Conservation (phyloP, 176 grass and related monocot species). For the Puya raimondii region DNA sequence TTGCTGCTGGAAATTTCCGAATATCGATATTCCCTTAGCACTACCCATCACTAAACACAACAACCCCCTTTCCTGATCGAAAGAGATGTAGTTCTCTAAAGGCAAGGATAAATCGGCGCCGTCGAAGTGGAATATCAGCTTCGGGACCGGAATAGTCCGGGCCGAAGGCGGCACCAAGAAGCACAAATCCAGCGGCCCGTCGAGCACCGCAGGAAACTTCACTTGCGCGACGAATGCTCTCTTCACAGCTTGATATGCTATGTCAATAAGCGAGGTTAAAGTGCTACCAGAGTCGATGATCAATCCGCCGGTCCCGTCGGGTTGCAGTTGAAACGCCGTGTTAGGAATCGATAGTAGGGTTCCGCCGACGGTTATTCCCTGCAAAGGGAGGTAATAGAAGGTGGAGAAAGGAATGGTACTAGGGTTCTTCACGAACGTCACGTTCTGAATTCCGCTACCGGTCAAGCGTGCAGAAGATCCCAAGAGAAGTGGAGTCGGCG, state of each 20-base stretch:
- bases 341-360: constrained; percentile 19
- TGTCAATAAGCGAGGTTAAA: constrained; percentile 30
- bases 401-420: not conserved
- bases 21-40: constrained; percentile 32
- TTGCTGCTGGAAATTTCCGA: constrained; percentile 55
- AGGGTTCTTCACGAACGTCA: constrained; percentile 32
- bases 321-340: constrained; percentile 25
- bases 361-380: constrained; percentile 37
- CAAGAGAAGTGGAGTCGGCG: constrained; percentile 32
- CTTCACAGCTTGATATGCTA: constrained; percentile 29
- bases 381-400: constrained; percentile 55
- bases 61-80: constrained; percentile 14
- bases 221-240: constrained; percentile 26
- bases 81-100: constrained; percentile 31
- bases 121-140: constrained; percentile 37
- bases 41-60: constrained; percentile 43
- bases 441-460: constrained; percentile 24
- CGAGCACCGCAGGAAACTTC: constrained; percentile 3
- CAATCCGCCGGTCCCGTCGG: constrained; percentile 22
- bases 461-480: constrained; percentile 36
- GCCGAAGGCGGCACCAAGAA: constrained; percentile 14
- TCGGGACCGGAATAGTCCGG: constrained; percentile 16
- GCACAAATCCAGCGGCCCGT: constrained; percentile 46
- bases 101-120: constrained; percentile 37
- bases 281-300: constrained; percentile 58